Percentiles rank a stretch among this genome's conserved stretches.
phyloP scores from a whole-genome alignment of 306 rosid species.

The Potentilla sterilis region DNA sequence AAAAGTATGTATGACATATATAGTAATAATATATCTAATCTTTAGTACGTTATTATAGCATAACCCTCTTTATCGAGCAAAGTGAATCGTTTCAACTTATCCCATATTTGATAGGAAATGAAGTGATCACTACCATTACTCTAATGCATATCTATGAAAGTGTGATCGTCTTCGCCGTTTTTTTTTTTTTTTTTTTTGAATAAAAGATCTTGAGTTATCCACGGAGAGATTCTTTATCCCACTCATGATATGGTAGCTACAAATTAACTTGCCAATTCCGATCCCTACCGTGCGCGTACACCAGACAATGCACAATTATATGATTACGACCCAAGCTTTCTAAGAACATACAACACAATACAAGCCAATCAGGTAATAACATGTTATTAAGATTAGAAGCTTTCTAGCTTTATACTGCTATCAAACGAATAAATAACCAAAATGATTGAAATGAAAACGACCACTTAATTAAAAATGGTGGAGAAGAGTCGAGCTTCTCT shows the following conservation, averaged over 20 bases:
- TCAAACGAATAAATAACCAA: not conserved
- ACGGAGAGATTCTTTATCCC: not conserved
- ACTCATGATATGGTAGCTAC: not conserved
- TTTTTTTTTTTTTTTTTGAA: no score
- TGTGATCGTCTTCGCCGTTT: no score
- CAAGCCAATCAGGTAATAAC: not conserved
- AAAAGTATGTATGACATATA: no score
- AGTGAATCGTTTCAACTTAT: not conserved
- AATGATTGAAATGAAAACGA: slow-evolving; percentile 25
- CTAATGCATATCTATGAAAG: not conserved
- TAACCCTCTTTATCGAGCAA: not conserved
- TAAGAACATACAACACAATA: not conserved
- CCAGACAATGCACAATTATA: not conserved
- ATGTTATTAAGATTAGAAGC: not conserved
- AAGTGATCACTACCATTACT: not conserved
- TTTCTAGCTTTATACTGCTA: not conserved
- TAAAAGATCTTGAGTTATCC: not conserved
- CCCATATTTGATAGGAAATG: not conserved
- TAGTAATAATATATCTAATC: no score
- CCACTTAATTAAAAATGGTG: not conserved
- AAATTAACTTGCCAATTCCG: not conserved
- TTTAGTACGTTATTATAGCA: not conserved
- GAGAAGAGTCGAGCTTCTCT: not conserved
- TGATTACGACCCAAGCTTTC: not conserved
- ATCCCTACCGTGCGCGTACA: not conserved